Base-by-base conservation (phyloP, 73 alveolate genomes). In the Uronychia setigera region DNA sequence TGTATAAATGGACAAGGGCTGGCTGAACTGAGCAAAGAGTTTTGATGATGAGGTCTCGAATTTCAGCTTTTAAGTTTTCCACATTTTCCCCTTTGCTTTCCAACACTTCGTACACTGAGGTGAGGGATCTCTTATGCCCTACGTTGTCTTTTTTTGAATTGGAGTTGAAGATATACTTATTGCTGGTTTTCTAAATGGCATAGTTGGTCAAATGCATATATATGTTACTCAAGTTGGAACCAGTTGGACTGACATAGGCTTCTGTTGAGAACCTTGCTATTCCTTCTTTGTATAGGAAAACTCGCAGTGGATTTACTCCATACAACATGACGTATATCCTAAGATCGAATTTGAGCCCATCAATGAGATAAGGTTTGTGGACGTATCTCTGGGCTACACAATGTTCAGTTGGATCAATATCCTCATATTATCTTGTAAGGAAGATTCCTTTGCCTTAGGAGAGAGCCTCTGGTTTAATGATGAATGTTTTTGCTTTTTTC, bases 191-290 rank as follows among this genome's bases (percentile, higher is more conserved):
- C 26, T 81, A 31, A 25, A 89, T 89, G 0, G 95, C 92, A 35
- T 85, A 84, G 67, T 90, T 90, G 28, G 95, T 90, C 34, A 90
- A 79, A 75, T 90, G 95, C 30, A 85, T 84, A 79, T 77, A 90
- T 60, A 79, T 74, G 77, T 90, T 80, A 31, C 84, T 90, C 82
- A 93, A 67, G 81, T 97, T 96, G 59, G 82, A 35, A 35, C 93
- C 92, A 35, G 87, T 74, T 0, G 97, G 98, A 33, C 88, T 83
- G 75, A 91, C 67, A 84, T 97, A 97, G 79, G 92, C 95, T 74
- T 96, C 98, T 1, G 99, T 97, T 25, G 99, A 99, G 81, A 97
- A 95, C 79, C 99, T 92, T 0, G 98, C 99, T 83, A 97, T 87
- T 0, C 99, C 99, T 90, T 97, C 98, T 60, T 95, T 91, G 95